Base-by-base conservation (phyloP, 352 stramenopile species). In the Globisporangium paroecandrum region DNA sequence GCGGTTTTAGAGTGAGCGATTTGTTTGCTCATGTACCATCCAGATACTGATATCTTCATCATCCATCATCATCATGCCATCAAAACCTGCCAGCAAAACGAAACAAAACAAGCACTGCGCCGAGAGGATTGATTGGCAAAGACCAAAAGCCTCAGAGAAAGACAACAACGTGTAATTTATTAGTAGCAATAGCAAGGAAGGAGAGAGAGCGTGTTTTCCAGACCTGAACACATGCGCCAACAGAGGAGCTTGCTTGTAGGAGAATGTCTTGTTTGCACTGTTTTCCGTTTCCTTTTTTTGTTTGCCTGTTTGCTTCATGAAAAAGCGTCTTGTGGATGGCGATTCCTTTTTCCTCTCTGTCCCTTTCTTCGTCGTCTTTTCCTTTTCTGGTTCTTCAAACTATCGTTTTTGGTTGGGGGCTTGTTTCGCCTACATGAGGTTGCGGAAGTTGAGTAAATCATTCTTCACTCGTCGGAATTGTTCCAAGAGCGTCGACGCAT, bases 391-490 rank as follows among this genome's bases (percentile, higher is more conserved):
- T 25, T 43, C 46, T 54, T 36, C 34, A 8, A 25, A 25, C 55
- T 36, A 2, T 43, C 41, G 4, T 4, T 43, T 68, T 32, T 38
- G 12, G 10, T 57, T 46, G 10, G 38, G 58, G 38, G 27, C 71
- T 73, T 22, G 18, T 7, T 4, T 51, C 60, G 55, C 43, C 67
- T 91, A 94, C 81, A 89, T 76, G 69, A 86, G 70, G 61, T 77
- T 87, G 57, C 86, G 79, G 67, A 91, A 90, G 64, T 77, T 86
- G 61, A 94, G 72, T 69, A 94, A 65, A 59, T 94, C 83, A 65
- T 64, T 79, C 69, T 90, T 91, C 67, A 88, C 76, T 60, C 84
- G 82, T 58, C 86, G 84, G 72, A 88, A 92, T 69, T 91, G 80
- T 2, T 91, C 85, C 43, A 92, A 72, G 43, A 94, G 69, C 27